Conservation (phyloP, 345 rosid species). For the Passiflora organensis region DNA sequence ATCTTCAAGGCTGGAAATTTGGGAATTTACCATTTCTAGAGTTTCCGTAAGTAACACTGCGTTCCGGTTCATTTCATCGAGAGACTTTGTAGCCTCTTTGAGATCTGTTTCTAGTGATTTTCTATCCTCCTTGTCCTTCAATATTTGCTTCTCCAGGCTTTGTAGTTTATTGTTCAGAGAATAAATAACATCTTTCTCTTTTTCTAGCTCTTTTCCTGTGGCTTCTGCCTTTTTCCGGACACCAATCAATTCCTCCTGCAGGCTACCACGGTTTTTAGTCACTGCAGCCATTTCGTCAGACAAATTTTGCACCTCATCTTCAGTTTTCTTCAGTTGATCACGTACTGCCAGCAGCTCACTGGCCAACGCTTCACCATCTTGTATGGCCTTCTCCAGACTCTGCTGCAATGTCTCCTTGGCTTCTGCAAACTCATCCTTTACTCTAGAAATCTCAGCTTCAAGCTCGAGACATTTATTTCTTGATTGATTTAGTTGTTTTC, state of each 20-base stretch:
- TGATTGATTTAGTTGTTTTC: slow-evolving; percentile 46
- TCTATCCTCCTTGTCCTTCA: slow-evolving; percentile 56
- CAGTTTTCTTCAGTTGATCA: slow-evolving; percentile 49
- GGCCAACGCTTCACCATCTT: slow-evolving; percentile 35
- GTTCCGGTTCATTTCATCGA: slow-evolving; percentile 75
- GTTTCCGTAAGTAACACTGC: slow-evolving; percentile 53
- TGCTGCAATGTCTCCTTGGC: slow-evolving; percentile 34
- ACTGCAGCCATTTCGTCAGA: slow-evolving; percentile 40
- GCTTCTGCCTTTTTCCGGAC: slow-evolving; percentile 54
- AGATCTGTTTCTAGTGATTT: slow-evolving; percentile 66
- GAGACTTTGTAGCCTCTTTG: slow-evolving; percentile 85
- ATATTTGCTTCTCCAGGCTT: slow-evolving; percentile 59
- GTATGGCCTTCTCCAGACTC: slow-evolving; percentile 46
- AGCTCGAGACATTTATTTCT: slow-evolving; percentile 41
- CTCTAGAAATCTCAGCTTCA: slow-evolving; percentile 52
- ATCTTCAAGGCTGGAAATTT: slow-evolving; percentile 56
- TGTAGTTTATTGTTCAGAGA: slow-evolving; percentile 53
- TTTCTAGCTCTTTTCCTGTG: slow-evolving; percentile 47
- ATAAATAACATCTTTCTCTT: slow-evolving; percentile 43
- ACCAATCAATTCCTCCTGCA: slow-evolving; percentile 57
- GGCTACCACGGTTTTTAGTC: slow-evolving; percentile 44
- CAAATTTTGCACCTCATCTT: slow-evolving; percentile 39
- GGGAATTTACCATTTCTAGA: slow-evolving; percentile 54
- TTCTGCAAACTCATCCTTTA: slow-evolving; percentile 46
- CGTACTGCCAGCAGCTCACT: slow-evolving; percentile 44